Conservation (phyloP, 2,329 filamentous ascomycete species). For the Penicillium sp. region DNA sequence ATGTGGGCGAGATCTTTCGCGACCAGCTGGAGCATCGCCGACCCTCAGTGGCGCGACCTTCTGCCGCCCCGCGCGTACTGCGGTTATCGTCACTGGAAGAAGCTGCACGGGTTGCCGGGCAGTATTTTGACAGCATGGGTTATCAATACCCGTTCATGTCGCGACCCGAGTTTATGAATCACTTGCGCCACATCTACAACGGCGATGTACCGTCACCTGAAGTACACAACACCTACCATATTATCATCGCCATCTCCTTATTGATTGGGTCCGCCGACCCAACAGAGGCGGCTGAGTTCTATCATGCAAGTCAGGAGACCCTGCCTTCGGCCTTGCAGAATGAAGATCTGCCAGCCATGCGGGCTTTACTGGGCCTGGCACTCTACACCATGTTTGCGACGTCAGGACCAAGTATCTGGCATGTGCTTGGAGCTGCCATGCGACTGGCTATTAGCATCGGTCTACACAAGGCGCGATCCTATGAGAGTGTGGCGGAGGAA, state of each 20-base stretch:
- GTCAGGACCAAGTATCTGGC: constrained; percentile 41
- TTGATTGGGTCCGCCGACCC: constrained; percentile 35
- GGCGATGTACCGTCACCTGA: constrained; percentile 36
- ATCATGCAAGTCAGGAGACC: constrained; percentile 36
- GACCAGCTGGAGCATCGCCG: constrained; percentile 40
- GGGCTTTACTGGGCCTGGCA: constrained; percentile 37
- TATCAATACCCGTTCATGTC: constrained; percentile 42
- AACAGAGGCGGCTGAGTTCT: constrained; percentile 35
- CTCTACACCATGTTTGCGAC: constrained; percentile 42
- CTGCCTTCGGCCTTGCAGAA: constrained; percentile 37
- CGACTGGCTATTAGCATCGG: constrained; percentile 40
- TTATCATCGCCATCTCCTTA: constrained; percentile 37
- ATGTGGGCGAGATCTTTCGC: constrained; percentile 42
- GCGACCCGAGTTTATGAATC: constrained; percentile 34
- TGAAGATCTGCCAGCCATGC: constrained; percentile 38
- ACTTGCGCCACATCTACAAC: constrained; percentile 36
- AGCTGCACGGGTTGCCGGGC: constrained; percentile 31
- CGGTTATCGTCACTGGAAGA: constrained; percentile 37
- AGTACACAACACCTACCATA: constrained; percentile 38
- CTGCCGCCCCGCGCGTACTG: constrained; percentile 33
- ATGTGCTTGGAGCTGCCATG: constrained; percentile 39
- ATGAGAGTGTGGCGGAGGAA: constrained; percentile 32
- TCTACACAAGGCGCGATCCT: constrained; percentile 34
- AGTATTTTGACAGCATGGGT: constrained; percentile 42
- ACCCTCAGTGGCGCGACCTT: constrained; percentile 34